A percentile compares a stretch with the other conserved stretches of the same genome.
phyloP scores from a whole-genome alignment of 2,329 filamentous ascomycete genomes.

The Xylaria multiplex region DNA sequence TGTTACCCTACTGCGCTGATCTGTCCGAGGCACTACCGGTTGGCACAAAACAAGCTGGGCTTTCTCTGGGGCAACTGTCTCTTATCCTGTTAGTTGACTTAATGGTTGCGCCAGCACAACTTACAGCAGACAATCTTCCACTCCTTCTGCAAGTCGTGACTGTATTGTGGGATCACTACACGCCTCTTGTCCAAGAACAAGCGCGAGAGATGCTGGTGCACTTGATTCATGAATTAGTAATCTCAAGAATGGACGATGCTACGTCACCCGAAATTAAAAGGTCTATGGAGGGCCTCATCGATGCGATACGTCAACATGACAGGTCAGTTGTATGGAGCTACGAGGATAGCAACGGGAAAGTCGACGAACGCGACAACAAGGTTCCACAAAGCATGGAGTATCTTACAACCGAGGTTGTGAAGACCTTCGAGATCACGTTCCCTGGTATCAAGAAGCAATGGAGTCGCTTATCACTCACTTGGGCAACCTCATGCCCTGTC shows the following conservation, averaged over 20 bases:
- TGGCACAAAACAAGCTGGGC: conserved; percentile 89
- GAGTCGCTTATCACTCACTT: conserved; percentile 88
- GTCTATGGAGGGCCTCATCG: conserved; percentile 87
- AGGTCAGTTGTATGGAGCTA: conserved; percentile 90
- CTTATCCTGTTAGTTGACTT: conserved; percentile 94
- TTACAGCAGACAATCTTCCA: conserved; percentile 82
- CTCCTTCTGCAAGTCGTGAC: conserved; percentile 90
- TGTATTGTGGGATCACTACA: conserved; percentile 98
- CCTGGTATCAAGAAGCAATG: conserved; percentile 90
- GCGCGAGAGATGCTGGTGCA: conserved; percentile 98
- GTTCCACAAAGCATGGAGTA: conserved; percentile 89
- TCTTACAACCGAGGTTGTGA: conserved; percentile 82
- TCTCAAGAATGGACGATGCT: conserved; percentile 78
- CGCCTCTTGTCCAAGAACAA: conserved; percentile 92
- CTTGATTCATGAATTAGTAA: conserved; percentile 93
- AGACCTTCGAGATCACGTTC: conserved; percentile 85
- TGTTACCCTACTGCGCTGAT: conserved; percentile 90
- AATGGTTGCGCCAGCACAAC: conserved; percentile 89
- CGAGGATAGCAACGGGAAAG: conserved; percentile 87
- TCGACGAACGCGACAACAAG: conserved; percentile 76
- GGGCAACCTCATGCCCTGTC: conserved; percentile 97
- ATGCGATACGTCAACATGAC: conserved; percentile 86
- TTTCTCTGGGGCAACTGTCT: conserved; percentile 92
- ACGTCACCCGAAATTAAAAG: conserved; percentile 70
- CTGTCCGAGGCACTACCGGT: conserved; percentile 80